Evolutionary conservation across 306 rosid species (phyloP).

Genomic region (Quercus mongolica): DNA sequence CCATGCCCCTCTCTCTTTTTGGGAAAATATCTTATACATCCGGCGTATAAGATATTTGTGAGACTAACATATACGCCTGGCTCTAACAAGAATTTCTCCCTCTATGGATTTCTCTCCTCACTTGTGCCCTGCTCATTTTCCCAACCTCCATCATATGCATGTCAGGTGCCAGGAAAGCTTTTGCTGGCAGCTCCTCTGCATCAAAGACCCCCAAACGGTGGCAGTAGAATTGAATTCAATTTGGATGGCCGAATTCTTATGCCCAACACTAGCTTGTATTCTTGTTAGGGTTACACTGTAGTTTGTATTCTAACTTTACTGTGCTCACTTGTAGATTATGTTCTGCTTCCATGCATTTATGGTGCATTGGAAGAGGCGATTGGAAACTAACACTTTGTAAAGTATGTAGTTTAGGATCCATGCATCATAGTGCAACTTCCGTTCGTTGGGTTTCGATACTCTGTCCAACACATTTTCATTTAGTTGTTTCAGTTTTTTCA

Average conservation of each 20-base stretch:
- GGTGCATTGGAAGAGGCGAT: slow-evolving; percentile 36
- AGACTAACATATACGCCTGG: too few species aligned
- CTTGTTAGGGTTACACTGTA: slow-evolving; percentile 28
- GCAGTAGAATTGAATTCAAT: slow-evolving; percentile 47
- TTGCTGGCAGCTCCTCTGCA: slow-evolving; percentile 53
- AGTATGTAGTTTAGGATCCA: neutral
- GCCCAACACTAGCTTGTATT: slow-evolving; percentile 2
- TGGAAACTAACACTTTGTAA: slow-evolving; percentile 44
- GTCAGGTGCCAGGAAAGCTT: slow-evolving; percentile 57
- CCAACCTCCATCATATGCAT: slow-evolving; percentile 2
- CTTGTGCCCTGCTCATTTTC: slow-evolving; percentile 20
- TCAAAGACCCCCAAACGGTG: slow-evolving; percentile 59
- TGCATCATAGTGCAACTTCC: neutral
- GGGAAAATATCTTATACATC: too few species aligned
- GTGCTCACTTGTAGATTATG: slow-evolving; percentile 17
- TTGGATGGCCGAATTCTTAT: slow-evolving; percentile 11
- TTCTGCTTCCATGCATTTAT: slow-evolving; percentile 32
- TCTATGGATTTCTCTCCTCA: neutral
- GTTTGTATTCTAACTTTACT: slow-evolving; percentile 7
- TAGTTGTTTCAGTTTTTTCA: neutral
- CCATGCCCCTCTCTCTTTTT: neutral
- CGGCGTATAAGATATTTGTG: too few species aligned
- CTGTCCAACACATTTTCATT: neutral
- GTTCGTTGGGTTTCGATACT: neutral
- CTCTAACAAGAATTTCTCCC: too few species aligned